phyloP scores from a whole-genome alignment of 495 filamentous ascomycete genomes.

The Aspergillus ellipticus region DNA sequence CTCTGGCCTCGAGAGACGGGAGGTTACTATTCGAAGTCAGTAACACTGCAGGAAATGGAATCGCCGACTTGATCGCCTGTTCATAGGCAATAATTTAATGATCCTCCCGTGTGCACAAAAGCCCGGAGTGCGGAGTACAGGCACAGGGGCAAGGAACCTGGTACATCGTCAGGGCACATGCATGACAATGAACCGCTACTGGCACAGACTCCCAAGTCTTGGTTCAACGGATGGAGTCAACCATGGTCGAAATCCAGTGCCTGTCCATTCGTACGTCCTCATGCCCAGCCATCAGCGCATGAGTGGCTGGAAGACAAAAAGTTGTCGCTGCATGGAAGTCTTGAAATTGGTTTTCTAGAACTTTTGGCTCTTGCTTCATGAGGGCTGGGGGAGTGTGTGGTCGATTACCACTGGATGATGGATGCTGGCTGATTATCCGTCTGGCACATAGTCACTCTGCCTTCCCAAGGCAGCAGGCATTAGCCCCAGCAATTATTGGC shows the following conservation, averaged over 20 bases:
- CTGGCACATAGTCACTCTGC: neutral
- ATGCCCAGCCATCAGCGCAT: conserved; percentile 7
- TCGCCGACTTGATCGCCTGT: neutral
- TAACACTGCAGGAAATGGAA: neutral
- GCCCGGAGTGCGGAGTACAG: conserved; percentile 1
- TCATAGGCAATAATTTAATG: neutral
- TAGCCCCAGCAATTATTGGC: neutral
- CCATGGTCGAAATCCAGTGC: conserved; percentile 9
- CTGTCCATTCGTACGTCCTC: conserved; percentile 15
- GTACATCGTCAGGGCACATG: neutral
- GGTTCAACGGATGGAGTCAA: neutral
- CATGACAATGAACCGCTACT: conserved; percentile 1
- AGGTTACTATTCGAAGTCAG: neutral
- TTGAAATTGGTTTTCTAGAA: conserved; percentile 22
- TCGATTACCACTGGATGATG: neutral
- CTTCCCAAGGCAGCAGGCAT: conserved; percentile 1
- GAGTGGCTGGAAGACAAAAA: conserved; percentile 8
- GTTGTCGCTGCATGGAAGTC: conserved; percentile 17
- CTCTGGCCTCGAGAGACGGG: neutral
- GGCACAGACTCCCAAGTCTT: neutral
- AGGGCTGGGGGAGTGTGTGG: conserved; percentile 3
- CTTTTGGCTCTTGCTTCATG: conserved; percentile 3
- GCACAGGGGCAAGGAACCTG: neutral
- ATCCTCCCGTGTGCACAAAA: neutral
- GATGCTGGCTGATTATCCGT: neutral